Percentiles rank a stretch among this genome's conserved stretches.
Evolutionary conservation across 2,329 filamentous ascomycete genomes (phyloP).

Genomic region (Colletotrichum agaves): DNA sequence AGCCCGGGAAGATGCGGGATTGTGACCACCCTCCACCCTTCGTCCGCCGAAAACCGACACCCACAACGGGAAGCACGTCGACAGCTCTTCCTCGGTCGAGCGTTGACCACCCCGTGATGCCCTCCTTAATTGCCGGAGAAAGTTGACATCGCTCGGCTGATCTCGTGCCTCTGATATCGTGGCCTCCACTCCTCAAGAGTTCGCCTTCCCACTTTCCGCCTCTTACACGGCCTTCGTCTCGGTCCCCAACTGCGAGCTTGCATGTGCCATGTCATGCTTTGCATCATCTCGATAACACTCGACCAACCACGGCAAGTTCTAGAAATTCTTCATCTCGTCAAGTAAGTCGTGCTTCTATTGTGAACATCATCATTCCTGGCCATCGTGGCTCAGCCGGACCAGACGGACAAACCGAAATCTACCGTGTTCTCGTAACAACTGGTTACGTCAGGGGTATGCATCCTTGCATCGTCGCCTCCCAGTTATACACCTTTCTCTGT

Average conservation of each 20-base stretch:
- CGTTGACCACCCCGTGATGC: background rate
- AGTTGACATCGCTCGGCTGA: slow-evolving; percentile 21
- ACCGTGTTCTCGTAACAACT: slow-evolving; percentile 18
- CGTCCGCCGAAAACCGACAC: slow-evolving; percentile 27
- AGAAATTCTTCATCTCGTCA: background rate
- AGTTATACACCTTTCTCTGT: slow-evolving; percentile 1
- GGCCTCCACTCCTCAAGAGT: slow-evolving; percentile 22
- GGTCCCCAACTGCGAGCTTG: slow-evolving; percentile 29
- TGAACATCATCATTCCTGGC: background rate
- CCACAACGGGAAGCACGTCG: slow-evolving; percentile 3
- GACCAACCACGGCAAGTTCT: background rate
- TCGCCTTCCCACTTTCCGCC: slow-evolving; percentile 5
- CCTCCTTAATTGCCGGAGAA: slow-evolving; percentile 25
- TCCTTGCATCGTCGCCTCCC: background rate
- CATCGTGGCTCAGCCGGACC: background rate
- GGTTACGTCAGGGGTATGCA: slow-evolving; percentile 24
- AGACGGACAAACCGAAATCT: background rate
- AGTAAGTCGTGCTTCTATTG: background rate
- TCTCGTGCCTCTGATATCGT: slow-evolving; percentile 28
- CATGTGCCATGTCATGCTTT: slow-evolving; percentile 27
- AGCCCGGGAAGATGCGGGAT: slow-evolving; percentile 37
- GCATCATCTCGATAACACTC: background rate
- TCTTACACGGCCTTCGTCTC: slow-evolving; percentile 12
- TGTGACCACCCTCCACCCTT: slow-evolving; percentile 15
- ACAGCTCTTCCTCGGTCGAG: slow-evolving; percentile 28